Percentiles rank a stretch among this genome's conserved stretches.
phyloP scores from a whole-genome alignment of 805 yeast genomes.

The Candida alai region DNA sequence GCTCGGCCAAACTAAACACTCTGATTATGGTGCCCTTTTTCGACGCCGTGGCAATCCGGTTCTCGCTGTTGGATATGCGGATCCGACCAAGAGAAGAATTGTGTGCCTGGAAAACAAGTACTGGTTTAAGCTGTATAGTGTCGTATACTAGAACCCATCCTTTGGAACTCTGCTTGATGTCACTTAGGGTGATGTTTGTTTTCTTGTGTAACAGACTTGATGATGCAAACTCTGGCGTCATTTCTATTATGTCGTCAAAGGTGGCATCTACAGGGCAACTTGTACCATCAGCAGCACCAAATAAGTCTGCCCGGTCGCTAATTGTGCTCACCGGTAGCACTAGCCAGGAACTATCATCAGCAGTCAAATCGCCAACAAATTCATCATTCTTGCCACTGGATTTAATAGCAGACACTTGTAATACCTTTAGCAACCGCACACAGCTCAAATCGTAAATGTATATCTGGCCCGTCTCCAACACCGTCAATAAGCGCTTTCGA shows the following conservation, averaged over 20 bases:
- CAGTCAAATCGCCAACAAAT: constrained; percentile 35
- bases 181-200: constrained; percentile 21
- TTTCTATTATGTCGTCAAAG: constrained; percentile 20
- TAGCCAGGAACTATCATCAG: constrained; percentile 32
- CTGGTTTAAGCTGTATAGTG: constrained; percentile 28
- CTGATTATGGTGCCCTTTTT: constrained; percentile 41
- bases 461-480: constrained; percentile 69
- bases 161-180: constrained; percentile 20
- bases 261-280: constrained; percentile 1
- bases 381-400: constrained; percentile 6
- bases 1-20: constrained; percentile 22
- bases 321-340: constrained; percentile 31
- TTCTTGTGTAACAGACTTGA: constrained; percentile 9
- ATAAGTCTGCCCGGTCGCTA: constrained; percentile 29
- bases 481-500: constrained; percentile 75
- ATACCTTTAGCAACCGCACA: constrained; percentile 62
- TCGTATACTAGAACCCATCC: constrained; percentile 43
- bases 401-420: constrained; percentile 22
- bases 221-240: constrained; percentile 20
- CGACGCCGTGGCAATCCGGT: constrained; percentile 38
- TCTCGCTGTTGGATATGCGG: constrained; percentile 22
- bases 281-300: constrained; percentile 8
- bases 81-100: constrained; percentile 32
- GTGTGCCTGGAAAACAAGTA: constrained; percentile 38
- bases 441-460: constrained; percentile 87